Percentiles rank a stretch among this genome's conserved stretches.
These are phyloP conservation scores for Blastocystis hominis DNA, from an alignment of 352 stramenopile genomes.

Conservation along the genomic window DNA sequence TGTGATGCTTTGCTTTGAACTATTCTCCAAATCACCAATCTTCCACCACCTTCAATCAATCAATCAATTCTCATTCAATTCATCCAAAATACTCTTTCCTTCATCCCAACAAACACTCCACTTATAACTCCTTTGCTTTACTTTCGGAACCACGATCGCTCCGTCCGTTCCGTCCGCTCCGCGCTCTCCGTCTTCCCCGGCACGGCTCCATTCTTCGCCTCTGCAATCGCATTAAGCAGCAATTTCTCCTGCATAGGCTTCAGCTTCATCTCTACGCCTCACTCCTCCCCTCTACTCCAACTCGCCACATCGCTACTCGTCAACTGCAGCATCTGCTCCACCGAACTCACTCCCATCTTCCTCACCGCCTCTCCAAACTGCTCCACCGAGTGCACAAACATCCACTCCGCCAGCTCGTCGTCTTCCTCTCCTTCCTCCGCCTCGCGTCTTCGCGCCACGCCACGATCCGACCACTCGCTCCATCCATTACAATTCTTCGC, in stretches of 20 bases:
- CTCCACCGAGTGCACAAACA: not conserved
- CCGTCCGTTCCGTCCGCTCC: not conserved
- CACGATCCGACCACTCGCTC: conserved; percentile 1
- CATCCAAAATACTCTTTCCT: no score
- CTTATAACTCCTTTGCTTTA: no score
- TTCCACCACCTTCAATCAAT: no score
- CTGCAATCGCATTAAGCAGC: not conserved
- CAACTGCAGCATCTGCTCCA: not conserved
- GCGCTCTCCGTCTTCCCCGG: not conserved
- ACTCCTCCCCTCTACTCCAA: not conserved
- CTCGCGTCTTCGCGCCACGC: not conserved
- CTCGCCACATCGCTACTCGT: not conserved
- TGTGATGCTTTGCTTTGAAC: no score
- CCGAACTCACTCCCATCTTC: not conserved
- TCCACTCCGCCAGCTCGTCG: not conserved
- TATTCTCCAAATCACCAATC: no score
- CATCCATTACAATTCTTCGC: not conserved
- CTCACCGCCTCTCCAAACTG: not conserved
- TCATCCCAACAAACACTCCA: not conserved
- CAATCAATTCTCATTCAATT: no score
- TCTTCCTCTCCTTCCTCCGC: not conserved
- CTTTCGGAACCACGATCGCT: not conserved
- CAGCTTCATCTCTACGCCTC: no score
- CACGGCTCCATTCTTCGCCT: not conserved
- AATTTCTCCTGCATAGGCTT: not conserved